A percentile compares a stretch with the other conserved stretches of the same genome.
Conservation (phyloP, 257 asterid genomes). For the Solanum chiquidenum region DNA sequence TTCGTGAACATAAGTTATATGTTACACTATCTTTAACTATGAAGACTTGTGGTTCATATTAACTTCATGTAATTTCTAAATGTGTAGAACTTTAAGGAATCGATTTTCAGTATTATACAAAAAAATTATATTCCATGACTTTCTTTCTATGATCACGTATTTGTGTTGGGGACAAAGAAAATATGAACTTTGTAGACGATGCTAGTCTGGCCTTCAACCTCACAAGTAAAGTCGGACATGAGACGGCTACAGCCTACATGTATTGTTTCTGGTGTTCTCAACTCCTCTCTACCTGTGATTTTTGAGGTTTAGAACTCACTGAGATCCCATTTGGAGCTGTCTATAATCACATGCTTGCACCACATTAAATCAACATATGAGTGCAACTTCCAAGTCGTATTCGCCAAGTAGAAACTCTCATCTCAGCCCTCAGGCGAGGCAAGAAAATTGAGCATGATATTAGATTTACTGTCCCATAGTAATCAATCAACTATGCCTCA, state of each 20-base stretch:
- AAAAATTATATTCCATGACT: background rate
- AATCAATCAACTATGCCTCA: background rate
- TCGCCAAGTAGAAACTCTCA: background rate
- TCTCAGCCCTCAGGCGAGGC: background rate
- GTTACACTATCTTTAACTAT: background rate
- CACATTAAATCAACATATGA: background rate
- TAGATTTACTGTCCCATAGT: background rate
- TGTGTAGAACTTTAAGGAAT: background rate
- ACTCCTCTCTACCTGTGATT: background rate
- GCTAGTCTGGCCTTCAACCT: background rate
- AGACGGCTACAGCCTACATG: background rate
- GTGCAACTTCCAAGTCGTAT: background rate
- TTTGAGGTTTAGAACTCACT: background rate
- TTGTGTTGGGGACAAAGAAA: background rate
- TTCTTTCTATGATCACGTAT: background rate
- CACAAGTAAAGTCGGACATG: background rate
- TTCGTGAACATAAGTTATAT: background rate
- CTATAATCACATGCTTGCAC: background rate
- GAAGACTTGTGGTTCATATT: background rate
- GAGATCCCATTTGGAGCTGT: background rate
- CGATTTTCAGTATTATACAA: background rate
- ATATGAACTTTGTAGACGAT: background rate
- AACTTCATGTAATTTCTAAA: background rate
- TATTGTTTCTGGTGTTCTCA: background rate
- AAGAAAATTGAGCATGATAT: background rate